Evolutionary conservation across 306 rosid species (phyloP).

Genomic region (Arachis stenosperma): DNA sequence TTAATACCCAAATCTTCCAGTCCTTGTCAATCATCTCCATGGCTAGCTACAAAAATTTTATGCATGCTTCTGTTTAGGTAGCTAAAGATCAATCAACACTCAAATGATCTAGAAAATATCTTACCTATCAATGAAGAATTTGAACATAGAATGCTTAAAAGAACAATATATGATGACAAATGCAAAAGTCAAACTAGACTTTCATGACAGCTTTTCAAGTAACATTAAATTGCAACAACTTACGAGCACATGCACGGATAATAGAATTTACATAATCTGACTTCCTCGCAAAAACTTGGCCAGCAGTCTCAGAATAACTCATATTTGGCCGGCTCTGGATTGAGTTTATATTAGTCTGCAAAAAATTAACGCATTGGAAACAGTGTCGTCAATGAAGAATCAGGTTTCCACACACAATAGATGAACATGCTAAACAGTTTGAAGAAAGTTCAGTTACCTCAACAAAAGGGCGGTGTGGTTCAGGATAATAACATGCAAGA

Average conservation of each 20-base stretch:
- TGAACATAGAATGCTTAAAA: slow-evolving; percentile 28
- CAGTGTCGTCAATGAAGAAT: slow-evolving; percentile 29
- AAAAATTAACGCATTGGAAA: slow-evolving; percentile 33
- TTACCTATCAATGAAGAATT: neutral
- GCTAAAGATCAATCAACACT: slow-evolving; percentile 17
- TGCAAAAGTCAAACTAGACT: slow-evolving; percentile 22
- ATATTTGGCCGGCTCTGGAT: slow-evolving; percentile 83
- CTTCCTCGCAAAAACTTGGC: slow-evolving; percentile 83
- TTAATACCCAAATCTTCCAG: slow-evolving; percentile 31
- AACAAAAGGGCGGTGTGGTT: slow-evolving; percentile 69
- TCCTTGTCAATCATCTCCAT: slow-evolving; percentile 19
- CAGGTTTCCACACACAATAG: slow-evolving; percentile 22
- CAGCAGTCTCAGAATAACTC: slow-evolving; percentile 67
- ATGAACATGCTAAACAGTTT: slow-evolving; percentile 30
- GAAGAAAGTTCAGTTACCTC: slow-evolving; percentile 52
- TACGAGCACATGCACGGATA: slow-evolving; percentile 98
- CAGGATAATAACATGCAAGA: slow-evolving; percentile 91
- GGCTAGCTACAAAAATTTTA: slow-evolving; percentile 25
- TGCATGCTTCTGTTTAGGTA: slow-evolving; percentile 23
- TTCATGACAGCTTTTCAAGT: slow-evolving; percentile 4
- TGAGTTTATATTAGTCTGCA: slow-evolving; percentile 93
- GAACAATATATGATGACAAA: slow-evolving; percentile 18
- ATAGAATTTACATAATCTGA: slow-evolving; percentile 76
- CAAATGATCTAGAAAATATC: neutral
- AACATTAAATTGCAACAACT: slow-evolving; percentile 49